Conservation (phyloP, 2,329 filamentous ascomycete species). For the Colletotrichum sublineola region DNA sequence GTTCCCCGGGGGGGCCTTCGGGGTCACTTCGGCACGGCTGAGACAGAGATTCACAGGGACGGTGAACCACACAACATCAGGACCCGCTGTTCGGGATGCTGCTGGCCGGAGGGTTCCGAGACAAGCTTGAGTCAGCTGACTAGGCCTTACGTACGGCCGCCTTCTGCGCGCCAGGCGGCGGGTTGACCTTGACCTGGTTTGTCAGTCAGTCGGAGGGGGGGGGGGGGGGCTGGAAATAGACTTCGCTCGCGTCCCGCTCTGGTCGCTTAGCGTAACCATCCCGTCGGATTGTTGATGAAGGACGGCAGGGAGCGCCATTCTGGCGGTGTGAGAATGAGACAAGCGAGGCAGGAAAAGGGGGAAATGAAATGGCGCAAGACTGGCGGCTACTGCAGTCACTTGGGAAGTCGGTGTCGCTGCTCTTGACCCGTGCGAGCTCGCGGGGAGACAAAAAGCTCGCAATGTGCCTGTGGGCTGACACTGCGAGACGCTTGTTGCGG, state of each 20-base stretch:
- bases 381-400: neutral
- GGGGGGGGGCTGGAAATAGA: constrained; percentile 18
- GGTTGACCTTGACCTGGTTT: neutral
- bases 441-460: neutral
- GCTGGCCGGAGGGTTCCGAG: neutral
- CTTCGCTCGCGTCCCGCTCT: constrained; percentile 26
- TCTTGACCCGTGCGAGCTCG: neutral
- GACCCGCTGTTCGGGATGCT: neutral
- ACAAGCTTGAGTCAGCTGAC: neutral
- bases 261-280: constrained; percentile 39
- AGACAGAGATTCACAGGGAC: constrained; percentile 27
- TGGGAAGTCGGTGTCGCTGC: neutral
- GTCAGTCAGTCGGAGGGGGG: neutral
- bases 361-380: neutral
- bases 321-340: constrained; percentile 32
- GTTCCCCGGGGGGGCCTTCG: constrained; percentile 66
- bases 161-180: neutral
- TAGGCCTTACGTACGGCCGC: neutral
- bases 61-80: constrained; percentile 18
- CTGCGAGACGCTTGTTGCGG: neutral
- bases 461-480: neutral
- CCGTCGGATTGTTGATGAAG: constrained; percentile 24
- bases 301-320: neutral
- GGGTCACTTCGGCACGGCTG: constrained; percentile 61
- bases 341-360: neutral